Evolutionary conservation across 306 rosid species (phyloP).

Genomic region (Vigna radiata): DNA sequence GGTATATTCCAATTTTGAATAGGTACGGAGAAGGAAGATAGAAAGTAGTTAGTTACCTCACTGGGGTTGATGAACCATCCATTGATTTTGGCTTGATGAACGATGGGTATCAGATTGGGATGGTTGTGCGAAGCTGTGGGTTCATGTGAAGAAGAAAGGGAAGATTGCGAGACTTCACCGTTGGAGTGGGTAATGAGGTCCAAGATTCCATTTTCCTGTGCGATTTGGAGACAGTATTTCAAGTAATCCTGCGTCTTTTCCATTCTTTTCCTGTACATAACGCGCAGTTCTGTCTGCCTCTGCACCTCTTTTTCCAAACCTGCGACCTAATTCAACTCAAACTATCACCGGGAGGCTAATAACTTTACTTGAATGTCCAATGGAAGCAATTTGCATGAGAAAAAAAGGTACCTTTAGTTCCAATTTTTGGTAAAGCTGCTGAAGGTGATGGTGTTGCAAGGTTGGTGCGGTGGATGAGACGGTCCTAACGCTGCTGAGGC

Average conservation of each 20-base stretch:
- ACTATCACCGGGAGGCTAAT: neutral
- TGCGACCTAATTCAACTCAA: conserved; percentile 48
- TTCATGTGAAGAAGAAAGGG: conserved; percentile 4
- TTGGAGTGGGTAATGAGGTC: conserved; percentile 42
- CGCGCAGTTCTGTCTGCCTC: conserved; percentile 58
- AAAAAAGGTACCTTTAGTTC: conserved; percentile 52
- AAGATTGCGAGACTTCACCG: conserved; percentile 43
- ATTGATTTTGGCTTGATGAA: conserved; percentile 60
- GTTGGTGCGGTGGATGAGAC: conserved; percentile 52
- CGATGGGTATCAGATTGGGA: conserved; percentile 53
- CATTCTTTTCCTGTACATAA: conserved; percentile 56
- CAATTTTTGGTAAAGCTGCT: conserved; percentile 42
- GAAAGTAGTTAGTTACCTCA: conserved; percentile 54
- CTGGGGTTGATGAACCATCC: conserved; percentile 76
- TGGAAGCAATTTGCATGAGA: neutral
- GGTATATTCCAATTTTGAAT: no score
- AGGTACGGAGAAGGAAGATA: neutral
- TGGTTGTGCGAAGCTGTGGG: conserved; percentile 29
- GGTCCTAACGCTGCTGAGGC: conserved; percentile 46
- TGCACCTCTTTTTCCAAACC: conserved; percentile 66
- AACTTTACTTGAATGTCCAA: no score
- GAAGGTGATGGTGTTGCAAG: conserved; percentile 35
- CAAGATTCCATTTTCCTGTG: conserved; percentile 80
- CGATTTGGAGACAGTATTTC: conserved; percentile 72
- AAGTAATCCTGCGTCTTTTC: conserved; percentile 67